Base-by-base conservation (phyloP, 1,139 yeast genomes). In the Debaryomyces nepalensis region DNA sequence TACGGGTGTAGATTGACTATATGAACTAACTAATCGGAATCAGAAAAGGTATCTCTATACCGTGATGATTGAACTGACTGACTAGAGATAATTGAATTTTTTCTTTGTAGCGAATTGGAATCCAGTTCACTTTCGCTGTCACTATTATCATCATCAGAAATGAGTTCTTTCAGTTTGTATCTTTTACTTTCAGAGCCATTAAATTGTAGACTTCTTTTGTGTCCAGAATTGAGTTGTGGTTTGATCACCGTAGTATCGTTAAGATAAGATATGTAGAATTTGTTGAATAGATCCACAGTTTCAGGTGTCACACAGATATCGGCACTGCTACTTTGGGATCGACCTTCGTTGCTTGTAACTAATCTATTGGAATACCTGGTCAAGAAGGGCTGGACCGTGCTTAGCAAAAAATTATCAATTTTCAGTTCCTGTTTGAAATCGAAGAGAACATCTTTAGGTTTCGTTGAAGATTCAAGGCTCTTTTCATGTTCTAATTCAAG, bases 181-280 rank as follows among this genome's bases (percentile, higher is more conserved):
- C 37, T 33, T 36, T 27, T 47, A 41, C 35, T 30, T 34, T 26
- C 34, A 6, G 26, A 23, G 24, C 22, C 24, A 19, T 24, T 14
- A 11, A 34, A 15, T 6, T 26, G 24, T 18, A 34, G 15, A 10
- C 24, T 30, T n/a, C 37, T 12, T 18, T 34, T 31, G 15, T n/a
- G n/a, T 8, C 31, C 30, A 8, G 9, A 9, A 16, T 23, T 23
- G 16, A 24, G 31, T 24, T 24, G 24, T 5, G 40, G 38, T 11
- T 39, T 29, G 15, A 48, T 41, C 21, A 37, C 32, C 3, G 48
- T 46, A n/a, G 54, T 50, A 34, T 51, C 54, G 23, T 47, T 44
- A 8, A 47, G 33, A 32, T 50, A 52, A n/a, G 55, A 45, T 22
- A 44, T 34, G 39, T 52, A 52, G 37, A 52, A 52, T 18, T 35